These are phyloP conservation scores for Astrephomene gubernaculifera DNA, from an alignment of 139 green algal species.

Conservation along the genomic window DNA sequence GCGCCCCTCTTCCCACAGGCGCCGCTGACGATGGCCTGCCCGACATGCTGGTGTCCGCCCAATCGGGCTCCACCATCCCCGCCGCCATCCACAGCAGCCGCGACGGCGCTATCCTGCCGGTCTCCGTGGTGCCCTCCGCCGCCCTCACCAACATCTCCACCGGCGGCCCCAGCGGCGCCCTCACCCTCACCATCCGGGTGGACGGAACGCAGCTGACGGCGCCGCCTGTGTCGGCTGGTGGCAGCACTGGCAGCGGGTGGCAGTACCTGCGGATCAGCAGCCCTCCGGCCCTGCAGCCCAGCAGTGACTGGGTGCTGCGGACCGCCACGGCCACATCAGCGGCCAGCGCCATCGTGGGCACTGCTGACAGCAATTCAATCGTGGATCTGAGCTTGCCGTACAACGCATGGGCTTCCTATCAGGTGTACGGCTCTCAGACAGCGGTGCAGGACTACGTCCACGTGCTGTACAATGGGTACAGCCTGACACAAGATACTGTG, in stretches of 20 bases:
- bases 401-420: constrained; percentile 9
- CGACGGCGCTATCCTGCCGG: background rate
- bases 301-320: background rate
- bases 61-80: background rate
- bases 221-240: background rate
- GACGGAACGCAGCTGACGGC: background rate
- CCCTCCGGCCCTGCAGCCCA: background rate
- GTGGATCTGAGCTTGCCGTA: background rate
- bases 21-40: background rate
- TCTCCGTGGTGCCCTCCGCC: background rate
- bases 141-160: background rate
- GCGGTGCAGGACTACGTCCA: background rate
- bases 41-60: background rate
- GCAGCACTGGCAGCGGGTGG: background rate
- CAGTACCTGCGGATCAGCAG: background rate
- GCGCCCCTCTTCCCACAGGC: background rate
- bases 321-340: background rate
- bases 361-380: background rate
- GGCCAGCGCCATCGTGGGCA: too few species aligned
- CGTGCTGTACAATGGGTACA: background rate
- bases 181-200: background rate
- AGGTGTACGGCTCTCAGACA: background rate
- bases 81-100: background rate
- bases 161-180: background rate
- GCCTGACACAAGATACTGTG: background rate